A percentile compares a stretch with the other conserved stretches of the same genome.
Conservation (phyloP, 2,329 filamentous ascomycete species). For the Aspergillus luchuensis region DNA sequence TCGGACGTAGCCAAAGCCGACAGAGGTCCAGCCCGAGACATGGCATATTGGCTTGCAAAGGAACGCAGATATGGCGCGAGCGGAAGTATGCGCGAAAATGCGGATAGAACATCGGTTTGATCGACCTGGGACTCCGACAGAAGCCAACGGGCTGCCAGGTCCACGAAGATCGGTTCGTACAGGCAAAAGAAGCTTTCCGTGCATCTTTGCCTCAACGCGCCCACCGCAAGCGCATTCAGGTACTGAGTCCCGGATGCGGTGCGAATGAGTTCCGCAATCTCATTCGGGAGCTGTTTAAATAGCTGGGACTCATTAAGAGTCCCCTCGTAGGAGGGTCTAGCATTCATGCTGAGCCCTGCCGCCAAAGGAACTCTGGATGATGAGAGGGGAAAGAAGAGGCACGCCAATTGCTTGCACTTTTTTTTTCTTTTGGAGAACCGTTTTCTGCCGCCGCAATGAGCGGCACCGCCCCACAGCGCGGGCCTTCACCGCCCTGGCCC, state of each 20-base stretch:
- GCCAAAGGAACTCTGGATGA: constrained; percentile 35
- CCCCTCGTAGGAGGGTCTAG: constrained; percentile 48
- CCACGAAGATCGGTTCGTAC: constrained; percentile 75
- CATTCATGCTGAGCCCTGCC: constrained; percentile 42
- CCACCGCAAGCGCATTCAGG: constrained; percentile 69
- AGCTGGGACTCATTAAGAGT: constrained; percentile 55
- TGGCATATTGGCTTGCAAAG: constrained; percentile 62
- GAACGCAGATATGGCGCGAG: constrained; percentile 78
- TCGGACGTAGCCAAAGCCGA: constrained; percentile 35
- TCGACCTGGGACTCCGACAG: constrained; percentile 37
- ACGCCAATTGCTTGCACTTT: constrained; percentile 24
- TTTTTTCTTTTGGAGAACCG: constrained; percentile 34
- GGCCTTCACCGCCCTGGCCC: constrained; percentile 31
- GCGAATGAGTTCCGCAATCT: constrained; percentile 69
- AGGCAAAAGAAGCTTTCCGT: constrained; percentile 74
- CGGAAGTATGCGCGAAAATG: constrained; percentile 77
- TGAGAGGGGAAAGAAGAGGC: constrained; percentile 28
- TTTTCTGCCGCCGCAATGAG: constrained; percentile 27
- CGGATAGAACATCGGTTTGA: constrained; percentile 58
- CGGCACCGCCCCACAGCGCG: constrained; percentile 31
- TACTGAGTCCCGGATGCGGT: constrained; percentile 65
- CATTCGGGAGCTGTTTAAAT: constrained; percentile 65
- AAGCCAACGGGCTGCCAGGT: constrained; percentile 81
- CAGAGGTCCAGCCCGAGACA: constrained; percentile 36
- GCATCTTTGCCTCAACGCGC: constrained; percentile 68